Evolutionary conservation across 2,329 filamentous ascomycete species (phyloP).

Genomic region (Microdochium bolleyi): DNA sequence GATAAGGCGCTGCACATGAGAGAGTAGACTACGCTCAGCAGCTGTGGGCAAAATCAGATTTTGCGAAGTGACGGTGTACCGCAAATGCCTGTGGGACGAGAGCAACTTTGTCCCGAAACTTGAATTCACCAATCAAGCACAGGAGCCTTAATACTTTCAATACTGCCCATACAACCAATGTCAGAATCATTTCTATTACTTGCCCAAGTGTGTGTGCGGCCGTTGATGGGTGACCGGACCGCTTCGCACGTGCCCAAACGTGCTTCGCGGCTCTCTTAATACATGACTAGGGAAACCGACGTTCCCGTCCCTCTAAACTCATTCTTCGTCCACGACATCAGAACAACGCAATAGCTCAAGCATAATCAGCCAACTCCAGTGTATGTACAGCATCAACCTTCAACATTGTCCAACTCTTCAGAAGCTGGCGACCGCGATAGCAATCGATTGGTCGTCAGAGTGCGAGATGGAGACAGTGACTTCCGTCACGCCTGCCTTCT

Average conservation of each 20-base stretch:
- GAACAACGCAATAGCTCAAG: neutral
- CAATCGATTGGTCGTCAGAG: conserved; percentile 87
- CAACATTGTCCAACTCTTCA: conserved; percentile 26
- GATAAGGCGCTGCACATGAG: no score
- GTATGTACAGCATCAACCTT: neutral
- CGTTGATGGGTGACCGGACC: neutral
- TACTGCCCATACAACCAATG: no score
- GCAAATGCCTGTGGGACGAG: no score
- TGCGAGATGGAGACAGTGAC: conserved; percentile 95
- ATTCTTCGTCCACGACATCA: neutral
- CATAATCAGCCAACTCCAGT: neutral
- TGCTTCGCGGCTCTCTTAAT: neutral
- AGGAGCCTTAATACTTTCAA: no score
- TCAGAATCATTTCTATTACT: neutral
- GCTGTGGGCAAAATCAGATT: no score
- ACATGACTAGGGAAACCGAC: neutral
- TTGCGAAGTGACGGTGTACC: no score
- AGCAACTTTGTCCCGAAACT: no score
- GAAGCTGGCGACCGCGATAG: conserved; percentile 80
- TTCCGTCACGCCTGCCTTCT: conserved; percentile 77
- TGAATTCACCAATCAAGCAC: no score
- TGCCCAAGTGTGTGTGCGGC: neutral
- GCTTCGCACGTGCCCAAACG: neutral
- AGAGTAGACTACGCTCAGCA: no score
- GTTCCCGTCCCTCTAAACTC: neutral